Evolutionary conservation across 2,329 filamentous ascomycete species (phyloP), one percentile per base, ranked within the genome.

Genomic region (Ophiosphaerella korrae): DNA sequence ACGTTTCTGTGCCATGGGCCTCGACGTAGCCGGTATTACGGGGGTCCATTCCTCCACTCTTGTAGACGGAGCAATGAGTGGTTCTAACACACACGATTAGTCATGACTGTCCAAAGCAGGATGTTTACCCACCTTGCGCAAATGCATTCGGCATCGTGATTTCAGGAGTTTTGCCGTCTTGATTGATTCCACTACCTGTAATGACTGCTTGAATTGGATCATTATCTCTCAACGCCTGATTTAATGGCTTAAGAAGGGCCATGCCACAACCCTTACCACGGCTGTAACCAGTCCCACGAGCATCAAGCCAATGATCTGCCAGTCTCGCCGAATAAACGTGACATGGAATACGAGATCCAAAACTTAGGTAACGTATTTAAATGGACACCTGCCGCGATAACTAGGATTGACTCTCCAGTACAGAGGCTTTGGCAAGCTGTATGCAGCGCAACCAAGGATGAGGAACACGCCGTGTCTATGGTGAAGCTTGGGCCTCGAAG

Each of bases 241-340:
- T 72, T 0, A 88, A 71, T 1, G 77, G 78, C 70, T 87, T 87
- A 11, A 88, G 64, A 9, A 86, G 64, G 2, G 87, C 58, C n/a
- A 82, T 77, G 0, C 78, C 84, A 24, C 83, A 77, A 5, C 85
- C 86, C 61, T 89, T 86, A 1, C 85, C 86, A 33, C 85, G 78
- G 0, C 82, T 85, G 61, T 88, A 89, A 0, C 87, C 87, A 2
- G 58, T 61, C n/a, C 83, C 86, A 3, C 77, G 76, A 13, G 74
- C 64, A 58, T 86, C 85, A 50, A 18, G 70, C 66, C 35, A 42
- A 64, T 2, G 58, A 69, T 33, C 57, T 59, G 2, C 73, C 71
- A n/a, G 63, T 62, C 34, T 70, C 54, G 14, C 62, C 58, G 38
- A 65, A 60, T 1, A 65, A 45, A 12, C 58, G 38, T 8, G 64